Evolutionary conservation across 371 early-diverging fungal genomes (phyloP).

Genomic region (Mortierella sp.): DNA sequence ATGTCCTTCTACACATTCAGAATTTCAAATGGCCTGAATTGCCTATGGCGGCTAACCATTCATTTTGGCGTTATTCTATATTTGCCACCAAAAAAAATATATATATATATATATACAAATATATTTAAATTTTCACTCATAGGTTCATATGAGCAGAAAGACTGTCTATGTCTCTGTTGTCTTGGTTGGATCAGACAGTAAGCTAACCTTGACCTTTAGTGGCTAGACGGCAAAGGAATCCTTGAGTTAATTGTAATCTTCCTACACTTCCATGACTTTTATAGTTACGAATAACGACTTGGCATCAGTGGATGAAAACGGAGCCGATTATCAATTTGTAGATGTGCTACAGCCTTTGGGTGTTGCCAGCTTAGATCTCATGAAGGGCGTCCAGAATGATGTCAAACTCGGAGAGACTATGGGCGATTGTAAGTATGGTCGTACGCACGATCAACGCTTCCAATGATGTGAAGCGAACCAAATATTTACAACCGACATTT

Average conservation of each 20-base stretch:
- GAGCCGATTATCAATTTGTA: slow-evolving; percentile 50
- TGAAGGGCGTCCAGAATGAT: slow-evolving; percentile 54
- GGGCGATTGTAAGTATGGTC: slow-evolving; percentile 33
- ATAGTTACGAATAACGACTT: slow-evolving; percentile 51
- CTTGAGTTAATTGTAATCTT: not conserved
- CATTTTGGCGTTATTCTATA: too few species aligned
- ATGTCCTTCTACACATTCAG: not conserved
- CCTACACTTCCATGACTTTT: not conserved
- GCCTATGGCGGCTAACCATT: not conserved
- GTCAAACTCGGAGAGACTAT: slow-evolving; percentile 57
- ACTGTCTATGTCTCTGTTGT: slow-evolving; percentile 51
- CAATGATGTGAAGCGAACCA: not conserved
- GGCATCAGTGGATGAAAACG: slow-evolving; percentile 40
- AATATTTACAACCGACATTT: not conserved
- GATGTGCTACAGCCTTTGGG: slow-evolving; percentile 42
- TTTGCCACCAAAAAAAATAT: slow-evolving; percentile 32
- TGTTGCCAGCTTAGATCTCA: slow-evolving; percentile 57
- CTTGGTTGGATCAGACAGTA: slow-evolving; percentile 49
- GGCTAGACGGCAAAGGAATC: not conserved
- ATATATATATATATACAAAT: too few species aligned
- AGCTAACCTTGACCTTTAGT: not conserved
- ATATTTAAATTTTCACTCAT: not conserved
- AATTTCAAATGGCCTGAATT: too few species aligned
- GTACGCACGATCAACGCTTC: not conserved
- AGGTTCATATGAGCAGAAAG: slow-evolving; percentile 54